These are phyloP conservation scores for Ambrosiella cleistominuta DNA, from an alignment of 2,329 filamentous ascomycete species.

Conservation along the genomic window DNA sequence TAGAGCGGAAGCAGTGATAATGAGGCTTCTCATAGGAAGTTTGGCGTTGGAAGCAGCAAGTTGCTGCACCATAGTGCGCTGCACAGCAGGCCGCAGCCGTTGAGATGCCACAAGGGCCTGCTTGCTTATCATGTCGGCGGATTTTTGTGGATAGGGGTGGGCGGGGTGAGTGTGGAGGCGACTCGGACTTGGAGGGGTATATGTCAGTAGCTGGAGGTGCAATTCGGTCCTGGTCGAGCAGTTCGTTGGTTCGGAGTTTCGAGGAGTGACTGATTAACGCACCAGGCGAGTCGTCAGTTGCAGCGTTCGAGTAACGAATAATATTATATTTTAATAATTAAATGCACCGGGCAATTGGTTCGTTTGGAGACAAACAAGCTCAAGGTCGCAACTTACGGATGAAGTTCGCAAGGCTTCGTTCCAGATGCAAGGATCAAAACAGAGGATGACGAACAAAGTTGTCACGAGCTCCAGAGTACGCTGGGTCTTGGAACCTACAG, in stretches of 20 bases:
- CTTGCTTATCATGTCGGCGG: conserved; percentile 9
- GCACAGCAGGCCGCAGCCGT: conserved; percentile 8
- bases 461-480: not conserved
- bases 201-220: not conserved
- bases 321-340: not conserved
- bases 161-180: not conserved
- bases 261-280: too few species aligned
- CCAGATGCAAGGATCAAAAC: not conserved
- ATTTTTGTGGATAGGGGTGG: not conserved
- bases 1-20: conserved; percentile 1
- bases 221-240: not conserved
- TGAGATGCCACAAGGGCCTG: conserved; percentile 11
- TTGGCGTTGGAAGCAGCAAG: conserved; percentile 7
- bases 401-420: conserved; percentile 2
- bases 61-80: conserved; percentile 11
- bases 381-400: not conserved
- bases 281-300: too few species aligned
- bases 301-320: too few species aligned
- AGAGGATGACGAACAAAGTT: conserved; percentile 4
- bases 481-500: not conserved
- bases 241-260: too few species aligned
- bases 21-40: conserved; percentile 6
- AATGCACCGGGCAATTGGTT: not conserved
- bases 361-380: not conserved
- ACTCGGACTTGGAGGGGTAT: not conserved